Base-by-base conservation (phyloP, 257 asterid species). In the Lithospermum erythrorhizon region DNA sequence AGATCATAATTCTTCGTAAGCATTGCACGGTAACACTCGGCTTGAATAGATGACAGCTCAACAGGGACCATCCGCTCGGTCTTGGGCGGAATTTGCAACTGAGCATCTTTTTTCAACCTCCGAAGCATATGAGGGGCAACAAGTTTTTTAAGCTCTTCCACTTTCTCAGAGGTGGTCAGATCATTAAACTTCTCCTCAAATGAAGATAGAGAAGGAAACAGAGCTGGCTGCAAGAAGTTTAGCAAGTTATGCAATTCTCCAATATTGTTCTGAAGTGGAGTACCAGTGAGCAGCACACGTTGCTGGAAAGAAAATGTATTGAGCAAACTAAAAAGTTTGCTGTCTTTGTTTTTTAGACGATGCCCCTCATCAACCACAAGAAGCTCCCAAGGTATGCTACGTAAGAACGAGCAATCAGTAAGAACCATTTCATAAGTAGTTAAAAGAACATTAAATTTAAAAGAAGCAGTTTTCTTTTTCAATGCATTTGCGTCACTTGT, bases 341-440 rank as follows among this genome's bases (percentile, higher is more conserved):
- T 93, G 60, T 82, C 71, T 8, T 95, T 72, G 72, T 89, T 89
- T 73, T 93, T 93, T 67, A 93, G 76, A 59, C 99, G 97, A 76
- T 93, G 99, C 14, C 99, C 99, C 77, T 93, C 99, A 82, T 93
- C 99, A 76, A 93, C 99, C 72, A 93, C 86, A 79, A 93, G 97
- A 82, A 89, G 97, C 76, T 93, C 99, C 99, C 99, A 93, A 54
- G 97, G 97, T 56, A 93, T 83, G 47, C 83, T 89, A 66, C 97
- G 97, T 55, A 93, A 80, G 78, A 77, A 68, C 27, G 87, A 77
- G 53, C 86, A 78, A 79, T 93, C 99, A 17, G 87, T 83, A n/a
- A 93, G 86, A 73, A 93, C 87, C 97, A 93, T 93, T 70, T 93
- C 99, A 61, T 93, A 93, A 3, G 99, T 93, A 51, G 99, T 89